Evolutionary conservation across 75 land plant genomes (phyloP).

Genomic region (Pinus tabuliformis): DNA sequence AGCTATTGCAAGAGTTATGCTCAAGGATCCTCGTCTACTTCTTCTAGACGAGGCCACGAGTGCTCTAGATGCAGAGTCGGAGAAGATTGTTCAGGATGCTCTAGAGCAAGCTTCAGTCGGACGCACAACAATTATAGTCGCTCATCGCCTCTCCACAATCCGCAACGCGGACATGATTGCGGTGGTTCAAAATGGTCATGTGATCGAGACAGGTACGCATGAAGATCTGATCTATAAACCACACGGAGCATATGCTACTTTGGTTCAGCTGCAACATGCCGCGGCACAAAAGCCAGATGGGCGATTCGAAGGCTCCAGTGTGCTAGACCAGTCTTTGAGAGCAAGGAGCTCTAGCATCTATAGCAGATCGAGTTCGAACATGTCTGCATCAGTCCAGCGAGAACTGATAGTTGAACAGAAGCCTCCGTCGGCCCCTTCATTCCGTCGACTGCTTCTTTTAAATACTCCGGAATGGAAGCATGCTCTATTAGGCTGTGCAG

Average conservation of each 20-base stretch:
- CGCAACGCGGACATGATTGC: slow-evolving; percentile 27
- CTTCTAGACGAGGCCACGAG: slow-evolving; percentile 35
- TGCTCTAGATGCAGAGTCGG: slow-evolving; percentile 34
- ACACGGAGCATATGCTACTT: slow-evolving; percentile 22
- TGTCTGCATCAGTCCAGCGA: neutral
- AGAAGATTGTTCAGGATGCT: slow-evolving; percentile 28
- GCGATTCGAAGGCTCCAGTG: neutral
- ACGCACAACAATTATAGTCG: slow-evolving; percentile 29
- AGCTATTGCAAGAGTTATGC: slow-evolving; percentile 32
- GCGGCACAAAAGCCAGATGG: neutral
- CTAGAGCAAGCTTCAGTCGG: slow-evolving; percentile 24
- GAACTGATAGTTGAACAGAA: neutral
- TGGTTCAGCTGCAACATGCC: slow-evolving; percentile 9
- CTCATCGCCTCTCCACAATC: slow-evolving; percentile 38
- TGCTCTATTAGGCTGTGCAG: slow-evolving; percentile 45
- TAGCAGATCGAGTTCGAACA: slow-evolving; percentile 13
- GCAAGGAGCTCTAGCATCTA: neutral
- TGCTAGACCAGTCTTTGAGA: slow-evolving; percentile 18
- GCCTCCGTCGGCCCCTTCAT: slow-evolving; percentile 30
- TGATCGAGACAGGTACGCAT: slow-evolving; percentile 11
- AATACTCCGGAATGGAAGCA: slow-evolving; percentile 72
- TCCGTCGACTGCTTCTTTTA: slow-evolving; percentile 44
- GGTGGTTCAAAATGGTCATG: slow-evolving; percentile 25
- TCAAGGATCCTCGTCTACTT: slow-evolving; percentile 23
- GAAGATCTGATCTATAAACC: slow-evolving; percentile 3